A percentile compares a stretch with the other conserved stretches of the same genome.
These are phyloP conservation scores for Lobosporangium transversale DNA, from an alignment of 192 early-diverging fungal genomes.

Conservation along the genomic window DNA sequence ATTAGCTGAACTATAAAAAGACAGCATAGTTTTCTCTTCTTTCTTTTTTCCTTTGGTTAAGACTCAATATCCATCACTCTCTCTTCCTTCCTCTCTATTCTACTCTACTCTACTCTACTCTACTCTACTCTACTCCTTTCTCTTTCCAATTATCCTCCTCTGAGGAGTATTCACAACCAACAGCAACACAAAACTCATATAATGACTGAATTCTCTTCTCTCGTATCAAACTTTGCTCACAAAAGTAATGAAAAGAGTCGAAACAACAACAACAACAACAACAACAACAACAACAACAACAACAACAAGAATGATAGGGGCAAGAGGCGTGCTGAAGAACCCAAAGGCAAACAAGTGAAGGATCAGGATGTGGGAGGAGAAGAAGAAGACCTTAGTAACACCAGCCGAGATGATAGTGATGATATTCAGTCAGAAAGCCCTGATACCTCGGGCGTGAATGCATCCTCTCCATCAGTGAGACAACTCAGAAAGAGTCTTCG, in stretches of 20 bases:
- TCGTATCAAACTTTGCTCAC: conserved; percentile 41
- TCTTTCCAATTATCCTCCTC: not conserved
- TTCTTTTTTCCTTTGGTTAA: not conserved
- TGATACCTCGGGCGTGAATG: not conserved
- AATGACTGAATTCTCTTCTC: conserved; percentile 23
- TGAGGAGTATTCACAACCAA: not conserved
- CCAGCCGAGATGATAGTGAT: not conserved
- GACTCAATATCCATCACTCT: not conserved
- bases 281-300: conserved; percentile 1
- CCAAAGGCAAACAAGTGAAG: not conserved
- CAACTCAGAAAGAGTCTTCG: conserved; percentile 37
- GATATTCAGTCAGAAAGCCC: not conserved
- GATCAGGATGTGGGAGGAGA: not conserved
- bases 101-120: not conserved
- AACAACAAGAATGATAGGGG: not conserved
- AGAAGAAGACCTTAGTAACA: not conserved
- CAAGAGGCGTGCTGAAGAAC: conserved; percentile 19
- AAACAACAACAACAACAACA: not conserved
- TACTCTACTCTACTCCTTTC: not conserved
- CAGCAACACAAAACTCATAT: not conserved
- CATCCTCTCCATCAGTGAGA: too few species aligned
- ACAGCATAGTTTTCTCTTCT: not conserved
- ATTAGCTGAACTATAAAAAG: too few species aligned
- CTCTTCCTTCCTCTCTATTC: not conserved
- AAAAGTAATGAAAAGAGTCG: conserved; percentile 12